Evolutionary conservation across 2,329 filamentous ascomycete genomes (phyloP), one percentile per base, ranked within the genome.

Genomic region (Macrophomina phaseolina): DNA sequence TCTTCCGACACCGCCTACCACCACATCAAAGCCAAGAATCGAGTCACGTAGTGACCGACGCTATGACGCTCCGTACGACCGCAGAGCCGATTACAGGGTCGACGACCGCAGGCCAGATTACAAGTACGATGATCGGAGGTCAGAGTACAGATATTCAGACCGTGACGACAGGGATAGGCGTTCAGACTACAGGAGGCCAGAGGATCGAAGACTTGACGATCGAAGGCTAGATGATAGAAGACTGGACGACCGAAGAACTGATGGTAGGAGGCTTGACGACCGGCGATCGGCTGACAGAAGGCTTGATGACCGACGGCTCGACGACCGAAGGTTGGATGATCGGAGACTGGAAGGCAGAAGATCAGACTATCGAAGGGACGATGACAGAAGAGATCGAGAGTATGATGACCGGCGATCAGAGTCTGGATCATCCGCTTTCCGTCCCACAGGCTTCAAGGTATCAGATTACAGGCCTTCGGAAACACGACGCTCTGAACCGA

Each of bases 191-290:
- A 56, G 66, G 38, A 64, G 40, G n/a, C 40, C 60, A 14, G 65
- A 68, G n/a, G 80, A 82, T 49, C 76, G 77, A 67, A 74, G 76
- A 38, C 73, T 75, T 48, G 75, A 78, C 23, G 40, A 66, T n/a
- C 60, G 64, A 30, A 32, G 64, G 34, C 73, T 75, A 46, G 75
- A 78, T 53, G 42, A 69, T 32, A 23, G 64, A 32, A 18, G 64
- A 5, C n/a, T 6, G 9, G 64, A 58, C 14, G 77, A 79, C 53
- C 70, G 74, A 56, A 48, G 84, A 84, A 46, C 82, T 84, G 66
- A 70, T 68, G 51, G 64, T 9, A 32, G 52, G 32, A 9, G 42
- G 9, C 16, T n/a, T 45, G 42, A 14, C 5, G 42, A 45, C 42
- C 38, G 61, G 32, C 46, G 64, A 14, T 30, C 6, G 8, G 64